phyloP scores from a whole-genome alignment of 176 grass and related monocot species.

The Aechmea fasciata region DNA sequence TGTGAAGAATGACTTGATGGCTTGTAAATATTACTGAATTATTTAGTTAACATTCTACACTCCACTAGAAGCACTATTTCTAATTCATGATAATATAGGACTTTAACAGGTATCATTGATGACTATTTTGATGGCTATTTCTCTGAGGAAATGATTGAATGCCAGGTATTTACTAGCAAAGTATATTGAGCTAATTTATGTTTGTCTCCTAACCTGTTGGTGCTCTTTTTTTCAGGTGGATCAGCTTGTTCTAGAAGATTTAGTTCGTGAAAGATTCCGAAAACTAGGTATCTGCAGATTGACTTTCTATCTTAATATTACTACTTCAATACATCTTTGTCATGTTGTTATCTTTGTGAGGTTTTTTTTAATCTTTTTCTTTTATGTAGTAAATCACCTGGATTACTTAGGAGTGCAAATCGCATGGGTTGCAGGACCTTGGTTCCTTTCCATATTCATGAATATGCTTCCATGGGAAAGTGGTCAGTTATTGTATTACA shows the following conservation, averaged over 20 bases:
- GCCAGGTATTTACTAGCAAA: slow-evolving; percentile 40
- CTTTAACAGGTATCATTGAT: slow-evolving; percentile 90
- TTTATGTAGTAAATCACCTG: slow-evolving; percentile 81
- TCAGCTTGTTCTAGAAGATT: slow-evolving; percentile 94
- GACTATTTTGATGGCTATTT: slow-evolving; percentile 98
- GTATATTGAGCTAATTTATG: background rate
- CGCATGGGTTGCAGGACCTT: slow-evolving; percentile 96
- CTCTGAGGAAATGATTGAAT: slow-evolving; percentile 98
- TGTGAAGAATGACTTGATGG: too few species aligned
- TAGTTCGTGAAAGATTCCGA: slow-evolving; percentile 85
- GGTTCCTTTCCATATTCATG: slow-evolving; percentile 99
- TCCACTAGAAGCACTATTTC: slow-evolving; percentile 1
- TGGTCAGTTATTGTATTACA: slow-evolving; percentile 54
- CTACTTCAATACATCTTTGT: slow-evolving; percentile 10
- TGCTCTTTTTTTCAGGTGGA: slow-evolving; percentile 48
- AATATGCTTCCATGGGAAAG: slow-evolving; percentile 99
- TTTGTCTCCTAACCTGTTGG: background rate
- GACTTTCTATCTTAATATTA: background rate
- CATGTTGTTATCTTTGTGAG: slow-evolving; percentile 6
- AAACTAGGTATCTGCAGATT: slow-evolving; percentile 50
- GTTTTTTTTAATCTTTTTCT: slow-evolving; percentile 16
- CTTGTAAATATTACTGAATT: slow-evolving; percentile 1
- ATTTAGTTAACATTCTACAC: background rate
- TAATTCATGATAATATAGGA: slow-evolving; percentile 30
- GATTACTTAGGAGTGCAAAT: slow-evolving; percentile 93